Evolutionary conservation across 805 yeast genomes (phyloP), one percentile per base, ranked within the genome.

Genomic region (Starmerella gropengiesseri): DNA sequence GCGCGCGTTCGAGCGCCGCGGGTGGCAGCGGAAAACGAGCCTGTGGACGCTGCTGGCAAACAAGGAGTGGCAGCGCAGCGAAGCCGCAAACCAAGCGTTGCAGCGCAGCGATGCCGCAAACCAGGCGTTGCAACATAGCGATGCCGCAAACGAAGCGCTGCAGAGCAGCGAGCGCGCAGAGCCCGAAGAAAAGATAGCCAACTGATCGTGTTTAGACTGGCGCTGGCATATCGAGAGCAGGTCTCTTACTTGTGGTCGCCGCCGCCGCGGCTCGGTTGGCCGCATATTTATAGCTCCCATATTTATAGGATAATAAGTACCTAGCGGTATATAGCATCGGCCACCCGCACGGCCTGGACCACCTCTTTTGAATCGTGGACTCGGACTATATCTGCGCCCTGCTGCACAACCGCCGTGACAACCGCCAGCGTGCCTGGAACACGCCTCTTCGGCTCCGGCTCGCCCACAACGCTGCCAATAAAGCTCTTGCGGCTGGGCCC

Each of bases 401-500:
- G 77, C 11, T 79, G 78, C 28, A 85, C 70, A 48, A 91, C 74
- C 0, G 93, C 77, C 48, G 81, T 70, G 2, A 81, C 72, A 0
- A 84, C 68, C 0, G 94, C 82, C 8, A 77, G 77, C 0, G 95
- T 85, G 11, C 93, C 89, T 37, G 75, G 62, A 2, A 75, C 75
- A 44, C 97, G 69, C n/a, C 76, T 76, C 1, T 59, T 48, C 1
- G 94, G 75, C 2, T 56, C 64, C 2, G 63, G 60, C 43, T 73
- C 78, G 7, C 73, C 74, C 8, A 86, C 78, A 25, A 84, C 63
- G 0, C 72, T 68, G 1, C 95, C 96, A 51, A 91, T 75, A 55
- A 91, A 91, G 55, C 73, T 69, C 67, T 91, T 91, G 51, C 97
- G 71, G 17, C 94, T 82, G 1, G 96, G 83, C 0, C 97, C 99